These are phyloP conservation scores for Fusarium austroafricanum DNA, from an alignment of 2,329 filamentous ascomycete species.

Conservation along the genomic window DNA sequence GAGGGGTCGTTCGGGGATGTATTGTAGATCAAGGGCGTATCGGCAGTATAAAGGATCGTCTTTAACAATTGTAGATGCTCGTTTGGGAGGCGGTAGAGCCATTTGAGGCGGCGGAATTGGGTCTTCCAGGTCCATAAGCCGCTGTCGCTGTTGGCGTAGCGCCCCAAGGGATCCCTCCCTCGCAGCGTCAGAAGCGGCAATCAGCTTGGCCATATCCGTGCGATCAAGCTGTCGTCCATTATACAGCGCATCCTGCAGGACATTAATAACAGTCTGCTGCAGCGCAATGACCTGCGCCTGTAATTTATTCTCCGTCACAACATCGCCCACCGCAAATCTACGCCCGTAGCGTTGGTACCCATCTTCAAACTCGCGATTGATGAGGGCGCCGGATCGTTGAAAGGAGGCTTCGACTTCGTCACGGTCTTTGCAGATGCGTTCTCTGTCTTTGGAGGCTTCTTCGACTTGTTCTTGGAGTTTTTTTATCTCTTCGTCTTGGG, in stretches of 20 bases:
- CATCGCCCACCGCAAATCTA: constrained; percentile 41
- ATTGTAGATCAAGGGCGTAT: constrained; percentile 42
- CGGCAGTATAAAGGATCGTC: constrained; percentile 38
- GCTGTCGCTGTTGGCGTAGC: constrained; percentile 38
- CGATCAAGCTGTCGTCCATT: constrained; percentile 38
- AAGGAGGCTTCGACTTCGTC: constrained; percentile 40
- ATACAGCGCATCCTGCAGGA: constrained; percentile 41
- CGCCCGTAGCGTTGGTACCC: constrained; percentile 39
- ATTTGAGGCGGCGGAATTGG: constrained; percentile 1
- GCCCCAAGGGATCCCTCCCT: constrained; percentile 38
- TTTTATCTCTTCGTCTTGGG: constrained; percentile 44
- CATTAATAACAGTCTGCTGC: constrained; percentile 45
- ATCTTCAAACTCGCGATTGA: constrained; percentile 43
- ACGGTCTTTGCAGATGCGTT: neutral
- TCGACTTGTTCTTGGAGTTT: constrained; percentile 41
- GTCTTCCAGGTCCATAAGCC: constrained; percentile 24
- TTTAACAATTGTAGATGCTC: constrained; percentile 13
- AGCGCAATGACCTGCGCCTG: constrained; percentile 44
- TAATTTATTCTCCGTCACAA: constrained; percentile 42
- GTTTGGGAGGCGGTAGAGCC: neutral
- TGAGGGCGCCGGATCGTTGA: constrained; percentile 38
- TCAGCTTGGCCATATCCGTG: constrained; percentile 39
- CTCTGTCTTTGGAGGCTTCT: constrained; percentile 6
- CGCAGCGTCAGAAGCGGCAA: constrained; percentile 42
- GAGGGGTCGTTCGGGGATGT: constrained; percentile 23